Conservation (phyloP, 805 yeast species). For the Saturnispora gosingensis region DNA sequence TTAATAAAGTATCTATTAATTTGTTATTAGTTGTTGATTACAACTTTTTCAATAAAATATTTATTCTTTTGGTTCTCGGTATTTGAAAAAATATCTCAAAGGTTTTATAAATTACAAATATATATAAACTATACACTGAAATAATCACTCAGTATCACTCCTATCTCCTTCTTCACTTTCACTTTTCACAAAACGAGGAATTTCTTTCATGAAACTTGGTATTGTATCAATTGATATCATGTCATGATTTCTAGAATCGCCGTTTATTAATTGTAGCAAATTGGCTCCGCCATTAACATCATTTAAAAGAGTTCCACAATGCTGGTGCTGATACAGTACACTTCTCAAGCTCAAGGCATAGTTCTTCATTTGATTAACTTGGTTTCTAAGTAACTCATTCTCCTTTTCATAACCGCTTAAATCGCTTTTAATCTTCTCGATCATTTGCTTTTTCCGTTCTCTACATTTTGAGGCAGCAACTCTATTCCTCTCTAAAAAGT, state of each 20-base stretch:
- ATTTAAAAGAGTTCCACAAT: constrained; percentile 33
- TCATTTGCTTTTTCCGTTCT: constrained; percentile 84
- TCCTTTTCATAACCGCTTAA: constrained; percentile 60
- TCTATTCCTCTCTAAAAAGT: constrained; percentile 82
- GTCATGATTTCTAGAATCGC: constrained; percentile 18
- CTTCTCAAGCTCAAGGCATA: constrained; percentile 44
- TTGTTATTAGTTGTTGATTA: background rate
- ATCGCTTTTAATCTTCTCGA: constrained; percentile 75
- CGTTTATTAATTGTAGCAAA: constrained; percentile 33
- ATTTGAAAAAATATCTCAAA: background rate
- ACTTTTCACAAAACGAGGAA: background rate
- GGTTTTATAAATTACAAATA: background rate
- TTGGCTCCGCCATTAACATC: constrained; percentile 40
- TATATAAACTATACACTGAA: background rate
- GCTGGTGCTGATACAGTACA: constrained; percentile 41
- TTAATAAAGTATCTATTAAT: no score
- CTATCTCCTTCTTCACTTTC: background rate
- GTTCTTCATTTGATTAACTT: constrained; percentile 49
- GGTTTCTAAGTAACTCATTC: constrained; percentile 53
- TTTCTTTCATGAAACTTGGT: constrained; percentile 13
- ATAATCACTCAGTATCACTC: background rate
- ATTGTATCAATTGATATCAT: background rate
- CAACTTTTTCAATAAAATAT: background rate
- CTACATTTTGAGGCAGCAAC: constrained; percentile 97
- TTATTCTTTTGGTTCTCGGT: no score